Base-by-base conservation (phyloP, 176 grass and related monocot genomes). In the Juncus effusus region DNA sequence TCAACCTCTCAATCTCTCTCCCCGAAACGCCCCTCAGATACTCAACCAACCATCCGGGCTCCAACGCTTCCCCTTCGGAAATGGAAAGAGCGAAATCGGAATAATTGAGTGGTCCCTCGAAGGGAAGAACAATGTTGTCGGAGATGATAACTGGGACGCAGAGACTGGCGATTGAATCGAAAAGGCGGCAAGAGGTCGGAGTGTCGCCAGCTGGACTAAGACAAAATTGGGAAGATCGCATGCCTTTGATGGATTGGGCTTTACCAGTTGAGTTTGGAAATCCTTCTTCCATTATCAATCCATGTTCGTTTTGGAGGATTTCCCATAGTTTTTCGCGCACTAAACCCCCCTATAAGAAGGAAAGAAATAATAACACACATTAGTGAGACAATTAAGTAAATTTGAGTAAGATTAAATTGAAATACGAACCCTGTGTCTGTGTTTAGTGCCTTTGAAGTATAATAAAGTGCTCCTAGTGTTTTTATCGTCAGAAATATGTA, bases 371-470 rank as follows among this genome's bases (percentile, higher is more conserved):
- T 35, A 36, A 16, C 13, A 15, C 40, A 67, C 37, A 47, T 67
- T 51, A 36, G 7, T 47, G 36, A 51, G 16, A n/a, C n/a, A n/a
- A n/a, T n/a, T n/a, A n/a, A n/a, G n/a, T n/a, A n/a, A n/a, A n/a
- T n/a, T n/a, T n/a, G n/a, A n/a, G n/a, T n/a, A n/a, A n/a, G n/a
- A n/a, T n/a, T n/a, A n/a, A n/a, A n/a, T n/a, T n/a, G n/a, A n/a
- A n/a, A n/a, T 53, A 93, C 76, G 42, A 45, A 97, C 93, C 93
- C 93, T 84, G 69, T 97, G 93, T 6, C 93, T 83, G 49, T 97
- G 93, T 38, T 86, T 97, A 16, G 85, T 88, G 47, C 93, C 93
- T 69, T 97, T 97, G 72, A 97, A 97, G 64, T 92, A 97, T 15
- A 97, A 60, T 74, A 97, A 83, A 41, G 71, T 92, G 57, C 69